A percentile compares a stretch with the other conserved stretches of the same genome.
Evolutionary conservation across 768 basidiomycete genomes (phyloP).

Genomic region (Psilocybe tampanensis): DNA sequence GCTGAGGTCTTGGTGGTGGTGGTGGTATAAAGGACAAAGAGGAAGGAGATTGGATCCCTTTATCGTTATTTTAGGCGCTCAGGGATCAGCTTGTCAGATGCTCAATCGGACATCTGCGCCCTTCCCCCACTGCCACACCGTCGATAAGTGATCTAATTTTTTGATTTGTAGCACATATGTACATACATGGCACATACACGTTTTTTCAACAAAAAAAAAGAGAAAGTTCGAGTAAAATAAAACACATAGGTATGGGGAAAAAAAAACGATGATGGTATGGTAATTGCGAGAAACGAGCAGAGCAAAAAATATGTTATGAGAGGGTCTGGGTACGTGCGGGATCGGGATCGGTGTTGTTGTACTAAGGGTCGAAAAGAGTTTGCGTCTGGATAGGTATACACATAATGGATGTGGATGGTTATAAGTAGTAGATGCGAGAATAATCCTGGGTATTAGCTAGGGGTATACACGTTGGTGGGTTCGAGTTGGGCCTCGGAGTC

Average conservation of each 20-base stretch:
- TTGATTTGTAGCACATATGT: no score
- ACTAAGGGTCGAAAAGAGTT: not conserved
- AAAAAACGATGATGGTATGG: no score
- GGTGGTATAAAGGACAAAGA: not conserved
- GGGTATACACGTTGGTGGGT: slow-evolving; percentile 27
- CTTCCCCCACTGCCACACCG: no score
- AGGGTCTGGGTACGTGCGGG: slow-evolving; percentile 5
- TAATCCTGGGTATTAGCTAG: slow-evolving; percentile 27
- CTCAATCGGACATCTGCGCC: not conserved
- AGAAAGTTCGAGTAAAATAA: not conserved
- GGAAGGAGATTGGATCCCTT: not conserved
- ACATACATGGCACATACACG: not conserved
- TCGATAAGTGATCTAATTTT: no score
- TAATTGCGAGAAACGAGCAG: no score
- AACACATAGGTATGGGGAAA: not conserved
- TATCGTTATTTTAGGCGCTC: not conserved
- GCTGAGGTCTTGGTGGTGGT: no score
- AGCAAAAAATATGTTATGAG: not conserved
- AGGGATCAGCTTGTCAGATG: not conserved
- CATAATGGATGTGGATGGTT: slow-evolving; percentile 12
- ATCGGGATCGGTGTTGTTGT: not conserved
- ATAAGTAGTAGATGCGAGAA: slow-evolving; percentile 23
- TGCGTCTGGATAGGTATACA: slow-evolving; percentile 15
- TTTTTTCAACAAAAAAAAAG: not conserved
- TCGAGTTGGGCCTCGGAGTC: slow-evolving; percentile 18